Percentiles rank a stretch among this genome's conserved stretches.
phyloP scores from a whole-genome alignment of 306 rosid species.

The Citrullus mucosospermus region DNA sequence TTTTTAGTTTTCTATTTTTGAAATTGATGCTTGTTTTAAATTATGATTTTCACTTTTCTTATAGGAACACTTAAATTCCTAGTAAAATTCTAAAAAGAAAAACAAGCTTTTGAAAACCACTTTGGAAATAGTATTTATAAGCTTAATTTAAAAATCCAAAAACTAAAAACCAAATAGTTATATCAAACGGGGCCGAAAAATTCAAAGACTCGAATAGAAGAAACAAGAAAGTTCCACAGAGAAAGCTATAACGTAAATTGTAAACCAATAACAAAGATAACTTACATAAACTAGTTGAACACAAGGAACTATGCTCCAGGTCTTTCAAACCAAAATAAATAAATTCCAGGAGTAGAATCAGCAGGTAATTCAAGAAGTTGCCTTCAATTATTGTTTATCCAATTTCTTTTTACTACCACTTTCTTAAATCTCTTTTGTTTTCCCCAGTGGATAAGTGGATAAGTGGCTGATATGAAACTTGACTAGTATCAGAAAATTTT shows the following conservation, averaged over 20 bases:
- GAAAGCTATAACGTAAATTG: not conserved
- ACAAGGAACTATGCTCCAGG: not conserved
- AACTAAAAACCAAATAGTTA: too few species aligned
- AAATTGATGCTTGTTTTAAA: too few species aligned
- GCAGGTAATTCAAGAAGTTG: not conserved
- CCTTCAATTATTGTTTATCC: not conserved
- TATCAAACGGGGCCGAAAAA: too few species aligned
- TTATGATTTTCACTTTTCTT: too few species aligned
- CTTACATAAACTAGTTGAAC: not conserved
- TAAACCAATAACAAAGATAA: not conserved
- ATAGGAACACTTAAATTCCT: too few species aligned
- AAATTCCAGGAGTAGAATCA: not conserved
- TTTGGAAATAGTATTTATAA: too few species aligned
- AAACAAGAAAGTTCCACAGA: not conserved
- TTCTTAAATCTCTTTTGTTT: not conserved
- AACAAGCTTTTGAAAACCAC: too few species aligned
- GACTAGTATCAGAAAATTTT: constrained; percentile 2
- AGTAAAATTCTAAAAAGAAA: too few species aligned
- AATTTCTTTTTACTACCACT: not conserved
- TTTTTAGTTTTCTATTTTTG: too few species aligned
- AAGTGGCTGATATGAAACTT: not conserved
- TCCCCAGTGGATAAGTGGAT: not conserved
- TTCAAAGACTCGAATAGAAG: not conserved
- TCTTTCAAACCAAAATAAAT: not conserved
- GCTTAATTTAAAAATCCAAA: too few species aligned